These are phyloP conservation scores for Fistulinella cinereoalba DNA, from an alignment of 1,284 basidiomycete species.

Conservation along the genomic window DNA sequence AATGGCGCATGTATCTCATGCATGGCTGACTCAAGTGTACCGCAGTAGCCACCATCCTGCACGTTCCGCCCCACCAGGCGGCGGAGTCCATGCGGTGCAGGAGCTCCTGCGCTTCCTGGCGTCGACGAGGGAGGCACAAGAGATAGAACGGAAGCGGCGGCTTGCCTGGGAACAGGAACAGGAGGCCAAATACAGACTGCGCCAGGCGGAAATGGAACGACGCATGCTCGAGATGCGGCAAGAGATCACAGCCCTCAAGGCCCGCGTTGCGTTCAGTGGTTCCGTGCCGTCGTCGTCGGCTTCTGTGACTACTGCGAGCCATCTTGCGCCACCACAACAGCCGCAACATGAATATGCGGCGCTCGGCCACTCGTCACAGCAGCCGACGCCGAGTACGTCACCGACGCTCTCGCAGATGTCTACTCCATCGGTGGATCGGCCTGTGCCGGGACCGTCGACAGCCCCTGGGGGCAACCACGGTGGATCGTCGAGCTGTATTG, in stretches of 20 bases:
- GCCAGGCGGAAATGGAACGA: slow-evolving; percentile 58
- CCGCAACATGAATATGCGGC: slow-evolving; percentile 15
- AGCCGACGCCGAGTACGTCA: slow-evolving; percentile 34
- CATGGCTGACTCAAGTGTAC: not conserved
- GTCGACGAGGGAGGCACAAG: slow-evolving; percentile 53
- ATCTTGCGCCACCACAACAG: slow-evolving; percentile 1
- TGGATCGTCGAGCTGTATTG: slow-evolving; percentile 1
- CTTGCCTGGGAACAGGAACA: slow-evolving; percentile 66
- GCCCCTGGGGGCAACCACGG: slow-evolving; percentile 2
- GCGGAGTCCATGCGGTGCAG: slow-evolving; percentile 48
- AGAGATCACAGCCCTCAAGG: slow-evolving; percentile 52
- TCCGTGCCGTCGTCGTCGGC: slow-evolving; percentile 15
- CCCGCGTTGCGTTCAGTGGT: slow-evolving; percentile 36
- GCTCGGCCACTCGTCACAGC: slow-evolving; percentile 22
- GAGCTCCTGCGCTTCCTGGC: slow-evolving; percentile 55
- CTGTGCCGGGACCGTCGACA: slow-evolving; percentile 4
- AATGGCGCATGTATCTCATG: not conserved
- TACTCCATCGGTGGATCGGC: slow-evolving; percentile 11
- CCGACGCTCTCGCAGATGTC: slow-evolving; percentile 31
- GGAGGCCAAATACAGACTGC: slow-evolving; percentile 52
- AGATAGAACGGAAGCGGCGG: slow-evolving; percentile 55
- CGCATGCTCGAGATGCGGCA: slow-evolving; percentile 56
- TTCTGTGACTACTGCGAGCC: slow-evolving; percentile 4
- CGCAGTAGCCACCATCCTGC: slow-evolving; percentile 11
- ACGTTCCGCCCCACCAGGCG: slow-evolving; percentile 22